These are phyloP conservation scores for Ophiostoma piceae DNA, from an alignment of 2,329 filamentous ascomycete genomes.

Conservation along the genomic window DNA sequence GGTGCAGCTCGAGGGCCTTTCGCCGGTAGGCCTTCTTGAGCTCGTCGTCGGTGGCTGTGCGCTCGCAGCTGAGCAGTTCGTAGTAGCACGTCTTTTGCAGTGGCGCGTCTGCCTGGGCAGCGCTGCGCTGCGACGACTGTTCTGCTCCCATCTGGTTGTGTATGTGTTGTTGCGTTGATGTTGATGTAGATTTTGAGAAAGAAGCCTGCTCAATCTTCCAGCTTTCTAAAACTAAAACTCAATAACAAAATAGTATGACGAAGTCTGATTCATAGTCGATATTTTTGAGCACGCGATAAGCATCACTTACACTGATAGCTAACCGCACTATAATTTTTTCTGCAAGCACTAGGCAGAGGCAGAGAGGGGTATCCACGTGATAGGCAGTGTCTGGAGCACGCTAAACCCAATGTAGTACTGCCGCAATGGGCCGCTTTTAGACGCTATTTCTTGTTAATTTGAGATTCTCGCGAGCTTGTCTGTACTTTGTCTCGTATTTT, in stretches of 20 bases:
- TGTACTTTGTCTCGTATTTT: not conserved
- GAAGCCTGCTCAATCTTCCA: not conserved
- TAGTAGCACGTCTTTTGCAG: slow-evolving; percentile 72
- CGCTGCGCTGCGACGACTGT: slow-evolving; percentile 44
- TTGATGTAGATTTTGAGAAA: not conserved
- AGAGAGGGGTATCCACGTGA: no score
- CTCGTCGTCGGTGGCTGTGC: slow-evolving; percentile 75
- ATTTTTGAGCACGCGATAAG: not conserved
- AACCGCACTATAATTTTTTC: slow-evolving; percentile 6
- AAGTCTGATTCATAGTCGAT: not conserved
- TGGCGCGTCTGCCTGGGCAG: slow-evolving; percentile 28
- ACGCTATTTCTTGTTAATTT: not conserved
- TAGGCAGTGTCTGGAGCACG: no score
- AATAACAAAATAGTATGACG: not conserved
- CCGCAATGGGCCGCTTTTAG: not conserved
- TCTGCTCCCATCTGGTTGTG: slow-evolving; percentile 46
- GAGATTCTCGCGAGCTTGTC: not conserved
- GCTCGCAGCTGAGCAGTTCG: slow-evolving; percentile 69
- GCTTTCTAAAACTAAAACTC: no score
- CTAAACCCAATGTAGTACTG: not conserved
- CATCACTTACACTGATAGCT: slow-evolving; percentile 5
- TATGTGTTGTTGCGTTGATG: not conserved
- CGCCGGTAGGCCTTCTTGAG: slow-evolving; percentile 90
- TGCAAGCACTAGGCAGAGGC: not conserved
- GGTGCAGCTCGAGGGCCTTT: slow-evolving; percentile 89